phyloP scores from a whole-genome alignment of 2,329 filamentous ascomycete genomes.

The Fusarium pseudocircinatum region DNA sequence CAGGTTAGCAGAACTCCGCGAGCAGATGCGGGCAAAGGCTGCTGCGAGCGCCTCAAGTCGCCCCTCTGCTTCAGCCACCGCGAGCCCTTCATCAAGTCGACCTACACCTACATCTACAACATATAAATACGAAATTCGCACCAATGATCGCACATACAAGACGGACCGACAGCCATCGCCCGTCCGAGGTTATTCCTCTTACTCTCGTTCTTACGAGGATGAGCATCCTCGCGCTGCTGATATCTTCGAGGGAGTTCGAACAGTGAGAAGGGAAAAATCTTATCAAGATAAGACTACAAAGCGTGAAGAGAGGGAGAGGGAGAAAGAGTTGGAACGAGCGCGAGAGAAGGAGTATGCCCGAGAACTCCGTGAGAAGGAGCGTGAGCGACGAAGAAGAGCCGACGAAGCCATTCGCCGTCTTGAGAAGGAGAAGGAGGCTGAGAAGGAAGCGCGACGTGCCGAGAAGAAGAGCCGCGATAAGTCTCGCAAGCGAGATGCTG shows the following conservation, averaged over 20 bases:
- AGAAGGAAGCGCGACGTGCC: slow-evolving; percentile 47
- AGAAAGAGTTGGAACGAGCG: slow-evolving; percentile 50
- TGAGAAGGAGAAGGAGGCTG: slow-evolving; percentile 43
- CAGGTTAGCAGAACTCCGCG: slow-evolving; percentile 72
- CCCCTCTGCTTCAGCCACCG: slow-evolving; percentile 2
- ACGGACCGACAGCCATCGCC: slow-evolving; percentile 43
- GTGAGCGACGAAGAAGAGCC: slow-evolving; percentile 7
- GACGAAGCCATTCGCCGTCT: slow-evolving; percentile 37
- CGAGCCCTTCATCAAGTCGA: slow-evolving; percentile 28
- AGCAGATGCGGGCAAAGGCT: slow-evolving; percentile 57
- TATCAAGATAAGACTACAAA: slow-evolving; percentile 58
- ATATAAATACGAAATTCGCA: slow-evolving; percentile 59
- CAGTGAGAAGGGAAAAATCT: slow-evolving; percentile 57
- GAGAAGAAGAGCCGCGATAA: slow-evolving; percentile 53
- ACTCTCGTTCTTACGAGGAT: slow-evolving; percentile 58
- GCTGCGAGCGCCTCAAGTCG: slow-evolving; percentile 22
- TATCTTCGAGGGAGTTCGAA: slow-evolving; percentile 56
- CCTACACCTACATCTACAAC: slow-evolving; percentile 51
- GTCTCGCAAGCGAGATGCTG: slow-evolving; percentile 50
- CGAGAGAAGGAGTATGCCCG: slow-evolving; percentile 38
- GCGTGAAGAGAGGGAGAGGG: slow-evolving; percentile 52
- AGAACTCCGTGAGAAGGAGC: slow-evolving; percentile 41
- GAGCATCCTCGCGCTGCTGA: slow-evolving; percentile 51
- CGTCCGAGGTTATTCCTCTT: slow-evolving; percentile 46
- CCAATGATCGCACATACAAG: slow-evolving; percentile 59